Evolutionary conservation across 2,329 filamentous ascomycete species (phyloP), one percentile per base, ranked within the genome.

Genomic region (Diaporthe sp.): DNA sequence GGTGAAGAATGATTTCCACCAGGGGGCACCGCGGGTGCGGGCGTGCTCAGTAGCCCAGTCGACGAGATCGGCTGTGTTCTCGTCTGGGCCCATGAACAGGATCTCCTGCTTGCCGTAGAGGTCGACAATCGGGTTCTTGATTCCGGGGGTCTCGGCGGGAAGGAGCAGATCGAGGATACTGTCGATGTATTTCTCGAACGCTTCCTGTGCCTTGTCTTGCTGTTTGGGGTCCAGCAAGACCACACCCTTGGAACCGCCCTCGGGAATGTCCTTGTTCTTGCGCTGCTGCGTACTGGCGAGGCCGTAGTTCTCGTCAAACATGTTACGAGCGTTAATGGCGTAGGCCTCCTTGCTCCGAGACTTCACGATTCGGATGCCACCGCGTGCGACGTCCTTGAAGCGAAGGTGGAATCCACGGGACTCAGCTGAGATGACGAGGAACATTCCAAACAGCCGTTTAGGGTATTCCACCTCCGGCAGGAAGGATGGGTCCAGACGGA

Each of bases 1-100:
- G 2, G 97, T 99, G 89, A 99, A 99, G 91, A 99, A 99, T 0
- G 97, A 99, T 89, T 99, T 99, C 97, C 97, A 99, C 95, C 96
- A 99, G 37, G 95, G 95, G 6, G 97, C 97, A 59, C 95, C 95
- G 79, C 97, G 92, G 76, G 87, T 87, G 70, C 95, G 92, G 75
- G 97, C 97, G 83, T 99, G 97, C 84, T 97, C 93, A 1, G 97
- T 99, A n/a, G 97, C 97, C 97, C 97, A 99, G 85, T 99, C 92
- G 69, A 99, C 97, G 44, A 99, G 89, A 80, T 98, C 95, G 30
- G 97, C 97, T 1, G 97, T 99, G 86, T 99, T 99, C 91, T 99
- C 97, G 78, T 99, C 97, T 0, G 97, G 97, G 44, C 97, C 97
- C 95, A 99, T 94, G 88, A 99, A 99, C 30, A 99, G 88, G 76